Evolutionary conservation across 2,329 filamentous ascomycete genomes (phyloP), one percentile per base, ranked within the genome.

Genomic region (Lachnellula cervina): DNA sequence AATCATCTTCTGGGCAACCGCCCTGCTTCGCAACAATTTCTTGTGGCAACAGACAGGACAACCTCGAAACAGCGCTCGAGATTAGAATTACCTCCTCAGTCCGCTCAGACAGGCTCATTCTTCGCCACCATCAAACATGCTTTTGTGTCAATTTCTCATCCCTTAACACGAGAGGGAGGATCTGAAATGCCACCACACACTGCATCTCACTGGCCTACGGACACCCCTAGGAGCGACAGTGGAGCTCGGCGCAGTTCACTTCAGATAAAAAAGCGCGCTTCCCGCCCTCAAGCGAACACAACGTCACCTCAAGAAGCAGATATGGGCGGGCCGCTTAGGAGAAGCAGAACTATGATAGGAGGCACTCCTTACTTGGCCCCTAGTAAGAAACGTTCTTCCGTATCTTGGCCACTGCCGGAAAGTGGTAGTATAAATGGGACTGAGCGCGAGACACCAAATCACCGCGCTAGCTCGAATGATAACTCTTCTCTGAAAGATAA

Each of bases 101-200:
- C 17, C 17, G 21, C 8, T 32, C 44, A 47, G 23, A 4, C 21
- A 4, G 28, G 13, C n/a, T 53, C 45, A 44, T 37, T 50, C 23
- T 34, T 51, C 21, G 21, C 45, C 40, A 58, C 49, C 21, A 49
- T 55, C n/a, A 57, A 54, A 17, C 51, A 28, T 21, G 51, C 54
- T 13, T 38, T 59, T 13, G 43, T 48, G 38, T 35, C 37, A 7
- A 21, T 28, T 16, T 50, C 55, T 14, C 54, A 54, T 13, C 47
- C 57, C 16, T 48, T 54, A 25, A 49, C 48, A 6, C 47, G 47
- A 38, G 50, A 52, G 7, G 17, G n/a, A 14, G 49, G 44, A n/a
- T 47, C 21, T 17, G 44, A 47, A 32, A 19, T 23, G 45, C 42
- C n/a, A 49, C 40, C 8, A 9, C 50, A 13, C 8, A 13, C 19